Evolutionary conservation across 2,329 filamentous ascomycete species (phyloP).

Genomic region (Westerdykella sp.): DNA sequence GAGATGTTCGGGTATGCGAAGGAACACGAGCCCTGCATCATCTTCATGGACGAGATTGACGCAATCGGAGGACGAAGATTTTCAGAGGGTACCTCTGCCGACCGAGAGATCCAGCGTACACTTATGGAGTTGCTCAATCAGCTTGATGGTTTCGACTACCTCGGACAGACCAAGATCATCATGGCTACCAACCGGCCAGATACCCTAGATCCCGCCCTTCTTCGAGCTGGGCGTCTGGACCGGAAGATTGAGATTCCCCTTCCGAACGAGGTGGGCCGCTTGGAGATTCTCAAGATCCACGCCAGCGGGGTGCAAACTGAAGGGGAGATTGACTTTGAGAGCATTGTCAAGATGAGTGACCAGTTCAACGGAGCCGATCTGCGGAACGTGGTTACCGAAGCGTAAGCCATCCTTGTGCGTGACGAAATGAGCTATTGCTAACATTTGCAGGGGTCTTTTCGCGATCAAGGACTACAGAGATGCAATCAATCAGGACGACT

Average conservation of each 20-base stretch:
- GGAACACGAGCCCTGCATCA: slow-evolving; percentile 98
- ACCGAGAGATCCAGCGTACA: slow-evolving; percentile 96
- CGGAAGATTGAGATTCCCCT: slow-evolving; percentile 97
- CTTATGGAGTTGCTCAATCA: slow-evolving; percentile 99
- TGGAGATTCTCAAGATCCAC: slow-evolving; percentile 99
- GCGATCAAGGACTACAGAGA: slow-evolving; percentile 98
- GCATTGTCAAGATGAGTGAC: slow-evolving; percentile 99
- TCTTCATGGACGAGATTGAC: slow-evolving; percentile 99
- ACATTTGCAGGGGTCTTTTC: slow-evolving; percentile 67
- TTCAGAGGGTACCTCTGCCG: slow-evolving; percentile 93
- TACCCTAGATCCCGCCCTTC: slow-evolving; percentile 85
- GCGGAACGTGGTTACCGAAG: slow-evolving; percentile 96
- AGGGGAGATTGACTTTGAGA: slow-evolving; percentile 97
- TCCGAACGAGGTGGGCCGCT: slow-evolving; percentile 89
- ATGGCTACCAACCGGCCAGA: slow-evolving; percentile 99
- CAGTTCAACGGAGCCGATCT: slow-evolving; percentile 95
- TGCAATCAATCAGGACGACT: slow-evolving; percentile 94
- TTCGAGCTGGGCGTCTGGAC: slow-evolving; percentile 89
- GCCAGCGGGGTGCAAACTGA: slow-evolving; percentile 78
- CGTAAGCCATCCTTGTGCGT: slow-evolving; percentile 57
- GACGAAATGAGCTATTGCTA: slow-evolving; percentile 11
- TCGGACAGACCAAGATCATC: slow-evolving; percentile 99
- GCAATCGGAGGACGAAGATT: slow-evolving; percentile 95
- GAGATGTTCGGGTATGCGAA: slow-evolving; percentile 99
- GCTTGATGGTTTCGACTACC: slow-evolving; percentile 96